A percentile compares a stretch with the other conserved stretches of the same genome.
Evolutionary conservation across 202 grass and related monocot species (phyloP).

Genomic region (Carex arenaria): DNA sequence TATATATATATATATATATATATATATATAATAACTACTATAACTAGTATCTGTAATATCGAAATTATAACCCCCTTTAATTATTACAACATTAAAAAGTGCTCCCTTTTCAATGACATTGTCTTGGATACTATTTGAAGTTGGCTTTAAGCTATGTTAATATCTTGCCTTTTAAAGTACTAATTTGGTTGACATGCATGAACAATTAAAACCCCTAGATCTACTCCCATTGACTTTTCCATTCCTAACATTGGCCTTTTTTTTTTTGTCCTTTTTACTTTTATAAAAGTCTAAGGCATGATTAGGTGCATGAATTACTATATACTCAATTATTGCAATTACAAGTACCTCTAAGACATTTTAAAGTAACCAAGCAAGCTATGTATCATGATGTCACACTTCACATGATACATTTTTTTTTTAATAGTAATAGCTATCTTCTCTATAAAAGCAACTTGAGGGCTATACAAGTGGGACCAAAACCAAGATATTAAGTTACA

Average conservation of each 20-base stretch:
- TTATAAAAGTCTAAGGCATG: background rate
- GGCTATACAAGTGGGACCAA: background rate
- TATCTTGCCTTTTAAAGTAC: slow-evolving; percentile 2
- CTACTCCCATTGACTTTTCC: slow-evolving; percentile 11
- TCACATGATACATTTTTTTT: background rate
- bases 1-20: too few species aligned
- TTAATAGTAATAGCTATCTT: background rate
- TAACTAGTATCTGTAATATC: background rate
- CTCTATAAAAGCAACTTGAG: slow-evolving; percentile 16
- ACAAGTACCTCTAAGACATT: background rate
- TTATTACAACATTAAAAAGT: background rate
- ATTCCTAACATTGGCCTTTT: background rate
- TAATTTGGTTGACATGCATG: slow-evolving; percentile 30
- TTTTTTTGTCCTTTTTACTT: background rate
- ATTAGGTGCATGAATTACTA: background rate
- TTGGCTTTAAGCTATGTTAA: slow-evolving; percentile 18
- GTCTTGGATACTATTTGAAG: slow-evolving; percentile 14
- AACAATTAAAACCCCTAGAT: slow-evolving; percentile 18
- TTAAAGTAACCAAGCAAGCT: background rate
- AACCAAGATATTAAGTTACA: background rate
- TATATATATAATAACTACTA: background rate
- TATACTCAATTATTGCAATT: background rate
- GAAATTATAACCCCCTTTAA: background rate
- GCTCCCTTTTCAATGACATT: background rate
- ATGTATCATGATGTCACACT: background rate